A percentile compares a stretch with the other conserved stretches of the same genome.
These are phyloP conservation scores for Aspergillus phoenicis DNA, from an alignment of 2,329 filamentous ascomycete genomes.

Conservation along the genomic window DNA sequence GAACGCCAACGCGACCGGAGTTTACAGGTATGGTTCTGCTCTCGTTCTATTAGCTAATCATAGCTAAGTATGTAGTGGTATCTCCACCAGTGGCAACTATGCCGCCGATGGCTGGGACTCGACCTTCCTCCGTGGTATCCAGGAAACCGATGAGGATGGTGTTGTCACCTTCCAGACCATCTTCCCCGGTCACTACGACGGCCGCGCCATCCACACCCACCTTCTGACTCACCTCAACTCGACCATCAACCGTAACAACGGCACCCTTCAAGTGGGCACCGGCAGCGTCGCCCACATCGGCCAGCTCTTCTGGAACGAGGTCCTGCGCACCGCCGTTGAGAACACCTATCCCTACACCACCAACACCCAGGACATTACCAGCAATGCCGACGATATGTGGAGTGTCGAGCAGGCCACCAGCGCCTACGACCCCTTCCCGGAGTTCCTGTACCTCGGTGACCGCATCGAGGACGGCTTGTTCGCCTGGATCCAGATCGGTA, in stretches of 20 bases:
- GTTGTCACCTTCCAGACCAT: slow-evolving; percentile 53
- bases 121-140: slow-evolving; percentile 54
- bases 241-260: slow-evolving; percentile 44
- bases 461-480: slow-evolving; percentile 50
- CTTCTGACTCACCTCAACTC: slow-evolving; percentile 48
- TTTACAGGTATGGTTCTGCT: slow-evolving; percentile 42
- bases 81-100: slow-evolving; percentile 32
- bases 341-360: slow-evolving; percentile 42
- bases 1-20: slow-evolving; percentile 52
- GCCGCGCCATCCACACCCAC: slow-evolving; percentile 55
- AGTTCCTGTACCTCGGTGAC: slow-evolving; percentile 58
- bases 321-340: slow-evolving; percentile 48
- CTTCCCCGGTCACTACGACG: slow-evolving; percentile 52
- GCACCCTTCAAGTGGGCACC: slow-evolving; percentile 48
- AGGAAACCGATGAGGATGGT: slow-evolving; percentile 50
- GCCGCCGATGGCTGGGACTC: slow-evolving; percentile 37
- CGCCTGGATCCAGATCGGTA: slow-evolving; percentile 54
- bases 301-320: slow-evolving; percentile 55
- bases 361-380: slow-evolving; percentile 36
- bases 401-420: slow-evolving; percentile 46
- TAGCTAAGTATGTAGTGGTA: slow-evolving; percentile 27
- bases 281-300: slow-evolving; percentile 52
- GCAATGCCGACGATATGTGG: slow-evolving; percentile 49
- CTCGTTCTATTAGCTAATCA: not conserved
- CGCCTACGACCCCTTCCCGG: slow-evolving; percentile 55